Base-by-base conservation (phyloP, 1,284 basidiomycete genomes). In the Ceratobasidium theobromae region DNA sequence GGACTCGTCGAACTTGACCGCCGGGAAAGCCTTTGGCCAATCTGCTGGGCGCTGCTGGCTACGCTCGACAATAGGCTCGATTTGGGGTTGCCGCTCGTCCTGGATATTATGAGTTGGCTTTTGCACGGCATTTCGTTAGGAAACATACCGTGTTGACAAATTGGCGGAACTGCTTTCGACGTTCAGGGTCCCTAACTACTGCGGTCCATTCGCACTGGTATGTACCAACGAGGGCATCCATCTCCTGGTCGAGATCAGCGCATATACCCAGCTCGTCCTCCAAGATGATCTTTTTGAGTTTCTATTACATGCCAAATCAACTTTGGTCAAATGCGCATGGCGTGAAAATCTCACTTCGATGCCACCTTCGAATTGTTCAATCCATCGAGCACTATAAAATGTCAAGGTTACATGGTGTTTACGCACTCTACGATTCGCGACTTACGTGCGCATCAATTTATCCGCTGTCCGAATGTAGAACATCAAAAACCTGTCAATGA, bases 241-340 rank as follows among this genome's bases (percentile, higher is more conserved):
- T 91, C 51, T 86, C 81, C n/a, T 77, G 77, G 69, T 91, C 89
- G 4, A 91, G 79, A 41, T 89, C 85, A 14, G 76, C 78, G 72
- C 89, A 90, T 71, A 92, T 89, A 2, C 88, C 87, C 0, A 92
- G 81, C 70, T 86, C 83, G 71, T 92, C 89, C n/a, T 89, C 83
- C 51, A 91, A 72, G 45, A 92, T 79, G 30, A 92, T 84, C 52
- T 82, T 82, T 60, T 81, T 80, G 9, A 91, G 78, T 76, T 83
- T 84, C 80, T 84, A 64, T 11, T 38, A 14, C 2, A 5, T 4
- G 30, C 25, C 25, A 18, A 32, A 3, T 21, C 25, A 64, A 27
- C n/a, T 27, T 27, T 21, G 9, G 25, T 5, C 33, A 32, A 32
- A 25, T 14, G 8, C 9, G 2, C n/a, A 28, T 35, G 4, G 27